A percentile compares a stretch with the other conserved stretches of the same genome.
Conservation (phyloP, 2,329 filamentous ascomycete species). For the Mycosphaerella sp. region DNA sequence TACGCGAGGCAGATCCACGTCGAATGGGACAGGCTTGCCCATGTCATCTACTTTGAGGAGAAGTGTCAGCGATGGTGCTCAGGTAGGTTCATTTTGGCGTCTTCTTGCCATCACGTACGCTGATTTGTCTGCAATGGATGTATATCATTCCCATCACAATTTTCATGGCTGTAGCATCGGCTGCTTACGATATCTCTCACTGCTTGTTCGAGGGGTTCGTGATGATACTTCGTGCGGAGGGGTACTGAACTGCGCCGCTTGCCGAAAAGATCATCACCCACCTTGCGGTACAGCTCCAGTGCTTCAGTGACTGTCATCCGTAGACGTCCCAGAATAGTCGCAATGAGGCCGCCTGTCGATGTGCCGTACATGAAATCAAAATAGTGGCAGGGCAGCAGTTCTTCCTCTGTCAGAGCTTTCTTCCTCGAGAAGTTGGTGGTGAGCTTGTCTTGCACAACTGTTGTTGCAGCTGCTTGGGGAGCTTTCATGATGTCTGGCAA, state of each 20-base stretch:
- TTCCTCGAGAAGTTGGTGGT: constrained; percentile 18
- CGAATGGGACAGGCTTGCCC: constrained; percentile 22
- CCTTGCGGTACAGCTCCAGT: constrained; percentile 42
- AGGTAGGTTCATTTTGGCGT: not conserved
- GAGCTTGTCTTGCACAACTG: constrained; percentile 17
- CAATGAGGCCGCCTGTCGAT: constrained; percentile 47
- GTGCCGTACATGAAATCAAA: constrained; percentile 51
- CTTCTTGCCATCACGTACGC: not conserved
- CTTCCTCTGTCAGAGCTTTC: constrained; percentile 36
- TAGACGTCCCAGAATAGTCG: constrained; percentile 45
- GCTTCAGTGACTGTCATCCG: constrained; percentile 46
- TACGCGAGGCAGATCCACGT: constrained; percentile 30
- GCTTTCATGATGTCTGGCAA: constrained; percentile 5
- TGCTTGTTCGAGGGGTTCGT: constrained; percentile 44
- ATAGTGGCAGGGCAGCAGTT: constrained; percentile 46
- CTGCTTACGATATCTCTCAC: constrained; percentile 41
- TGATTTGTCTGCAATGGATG: constrained; percentile 37
- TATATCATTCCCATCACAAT: constrained; percentile 41
- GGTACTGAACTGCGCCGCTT: constrained; percentile 40
- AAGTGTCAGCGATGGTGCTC: not conserved
- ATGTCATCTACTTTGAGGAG: not conserved
- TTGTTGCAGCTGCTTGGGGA: constrained; percentile 15
- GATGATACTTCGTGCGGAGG: constrained; percentile 45
- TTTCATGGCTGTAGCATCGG: constrained; percentile 40
- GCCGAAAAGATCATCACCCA: constrained; percentile 46